Conservation (phyloP, 2,329 filamentous ascomycete species). For the Dactylellina drechsleri region DNA sequence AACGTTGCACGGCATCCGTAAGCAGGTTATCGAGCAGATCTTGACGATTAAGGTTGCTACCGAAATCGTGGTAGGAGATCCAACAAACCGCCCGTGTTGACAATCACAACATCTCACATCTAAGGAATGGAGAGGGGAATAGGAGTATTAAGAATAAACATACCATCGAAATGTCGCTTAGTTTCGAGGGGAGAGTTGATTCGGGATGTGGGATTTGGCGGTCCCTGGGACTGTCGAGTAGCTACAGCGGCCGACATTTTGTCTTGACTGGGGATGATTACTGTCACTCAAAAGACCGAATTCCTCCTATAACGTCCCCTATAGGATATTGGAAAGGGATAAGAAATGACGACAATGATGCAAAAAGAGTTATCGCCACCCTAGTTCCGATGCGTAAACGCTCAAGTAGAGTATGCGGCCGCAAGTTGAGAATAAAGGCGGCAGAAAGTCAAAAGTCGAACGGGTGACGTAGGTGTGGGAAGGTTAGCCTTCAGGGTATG, state of each 20-base stretch:
- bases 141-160: neutral
- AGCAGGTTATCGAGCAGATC: neutral
- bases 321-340: constrained; percentile 50
- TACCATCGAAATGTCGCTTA: constrained; percentile 58
- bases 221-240: constrained; percentile 57
- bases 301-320: constrained; percentile 55
- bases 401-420: constrained; percentile 8
- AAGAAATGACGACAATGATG: constrained; percentile 46
- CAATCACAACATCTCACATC: constrained; percentile 1
- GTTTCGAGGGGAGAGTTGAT: constrained; percentile 59
- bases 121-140: constrained; percentile 23
- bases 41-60: neutral
- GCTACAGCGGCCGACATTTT: constrained; percentile 59
- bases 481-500: constrained; percentile 38
- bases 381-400: constrained; percentile 47
- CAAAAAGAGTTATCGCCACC: constrained; percentile 8
- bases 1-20: neutral
- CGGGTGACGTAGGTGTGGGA: constrained; percentile 24
- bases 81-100: constrained; percentile 4
- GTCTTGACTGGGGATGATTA: constrained; percentile 53
- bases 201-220: constrained; percentile 57
- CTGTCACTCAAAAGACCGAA: constrained; percentile 54
- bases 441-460: constrained; percentile 7
- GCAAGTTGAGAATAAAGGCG: constrained; percentile 12
- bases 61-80: constrained; percentile 5